A percentile compares a stretch with the other conserved stretches of the same genome.
phyloP scores from a whole-genome alignment of 1,139 yeast species.

The Blastobotrys proliferans region DNA sequence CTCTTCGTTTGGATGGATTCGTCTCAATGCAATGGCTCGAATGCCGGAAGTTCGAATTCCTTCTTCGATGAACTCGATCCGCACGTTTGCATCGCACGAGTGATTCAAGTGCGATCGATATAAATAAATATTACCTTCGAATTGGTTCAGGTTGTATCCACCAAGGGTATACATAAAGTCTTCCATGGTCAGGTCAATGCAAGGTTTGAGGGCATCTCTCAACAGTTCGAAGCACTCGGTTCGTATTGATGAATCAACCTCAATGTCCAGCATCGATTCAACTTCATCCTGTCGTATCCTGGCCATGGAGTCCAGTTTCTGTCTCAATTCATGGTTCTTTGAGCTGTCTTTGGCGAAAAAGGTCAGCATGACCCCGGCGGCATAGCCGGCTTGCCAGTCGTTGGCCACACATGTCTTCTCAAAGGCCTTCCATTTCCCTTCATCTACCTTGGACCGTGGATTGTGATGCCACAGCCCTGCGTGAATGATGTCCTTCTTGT shows the following conservation, averaged over 20 bases:
- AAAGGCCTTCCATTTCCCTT: constrained; percentile 50
- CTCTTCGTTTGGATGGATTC: constrained; percentile 63
- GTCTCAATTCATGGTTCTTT: constrained; percentile 32
- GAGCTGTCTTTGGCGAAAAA: constrained; percentile 45
- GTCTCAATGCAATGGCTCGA: constrained; percentile 55
- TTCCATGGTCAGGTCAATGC: constrained; percentile 43
- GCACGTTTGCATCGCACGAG: constrained; percentile 67
- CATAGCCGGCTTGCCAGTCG: constrained; percentile 66
- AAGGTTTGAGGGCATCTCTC: constrained; percentile 35
- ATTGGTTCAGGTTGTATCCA: constrained; percentile 67
- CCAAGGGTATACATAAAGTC: constrained; percentile 64
- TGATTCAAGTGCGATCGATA: constrained; percentile 73
- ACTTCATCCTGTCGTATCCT: constrained; percentile 64
- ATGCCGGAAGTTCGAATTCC: constrained; percentile 43
- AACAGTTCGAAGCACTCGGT: constrained; percentile 52
- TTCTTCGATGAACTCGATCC: constrained; percentile 44
- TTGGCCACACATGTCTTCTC: constrained; percentile 62
- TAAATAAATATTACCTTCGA: constrained; percentile 53
- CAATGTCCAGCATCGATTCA: constrained; percentile 24
- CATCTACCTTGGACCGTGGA: constrained; percentile 36
- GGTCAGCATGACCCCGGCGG: constrained; percentile 58
- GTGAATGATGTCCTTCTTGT: constrained; percentile 51
- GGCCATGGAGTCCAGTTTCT: constrained; percentile 56
- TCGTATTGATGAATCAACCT: constrained; percentile 45
- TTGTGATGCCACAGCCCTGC: constrained; percentile 52